Base-by-base conservation (phyloP, 2,329 filamentous ascomycete genomes). In the Clathrospora elynae region DNA sequence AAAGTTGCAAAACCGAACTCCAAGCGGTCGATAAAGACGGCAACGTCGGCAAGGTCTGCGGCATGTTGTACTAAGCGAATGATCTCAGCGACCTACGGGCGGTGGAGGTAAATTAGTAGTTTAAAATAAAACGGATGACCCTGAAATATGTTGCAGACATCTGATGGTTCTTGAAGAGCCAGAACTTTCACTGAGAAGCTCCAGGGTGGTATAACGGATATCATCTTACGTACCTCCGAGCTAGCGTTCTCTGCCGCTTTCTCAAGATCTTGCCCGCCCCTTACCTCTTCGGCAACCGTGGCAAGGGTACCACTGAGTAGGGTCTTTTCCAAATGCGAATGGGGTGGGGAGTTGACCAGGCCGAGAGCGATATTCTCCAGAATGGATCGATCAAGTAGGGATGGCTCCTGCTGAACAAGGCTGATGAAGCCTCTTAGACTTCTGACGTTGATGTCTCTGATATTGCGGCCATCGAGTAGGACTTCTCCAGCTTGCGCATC, bases 11-110 rank as follows among this genome's bases (percentile, higher is more conserved):
- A 64, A 24, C 76, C 72, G 54, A 77, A 64, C 33, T 81, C 76
- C 2, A 82, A 74, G 1, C 65, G 69, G 29, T 73, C 68, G 52
- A 82, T 82, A 58, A 84, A 86, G 9, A 58, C 59, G 35, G 74
- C 71, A 0, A 80, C 84, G 63, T 86, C 82, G 0, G 84, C 83
- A 18, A 84, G 71, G 9, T 67, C 70, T 2, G 81, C 77, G 13
- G 83, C 79, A 11, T 57, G 61, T 19, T 74, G 68, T 2, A 80
- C 75, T 17, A 79, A 65, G 17, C 58, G 63, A 19, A 82, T 68
- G n/a, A 85, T 77, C 40, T 82, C 76, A 3, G 35, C 30, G n/a
- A 42, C 33, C 38, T 41, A 23, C 2, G 5, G 3, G 2, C n/a
- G 10, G 6, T 12, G 4, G 11, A 22, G 17, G 36, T 17, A 43